phyloP scores from a whole-genome alignment of 148 eudicot species.

The Vaccinium myrtillus region DNA sequence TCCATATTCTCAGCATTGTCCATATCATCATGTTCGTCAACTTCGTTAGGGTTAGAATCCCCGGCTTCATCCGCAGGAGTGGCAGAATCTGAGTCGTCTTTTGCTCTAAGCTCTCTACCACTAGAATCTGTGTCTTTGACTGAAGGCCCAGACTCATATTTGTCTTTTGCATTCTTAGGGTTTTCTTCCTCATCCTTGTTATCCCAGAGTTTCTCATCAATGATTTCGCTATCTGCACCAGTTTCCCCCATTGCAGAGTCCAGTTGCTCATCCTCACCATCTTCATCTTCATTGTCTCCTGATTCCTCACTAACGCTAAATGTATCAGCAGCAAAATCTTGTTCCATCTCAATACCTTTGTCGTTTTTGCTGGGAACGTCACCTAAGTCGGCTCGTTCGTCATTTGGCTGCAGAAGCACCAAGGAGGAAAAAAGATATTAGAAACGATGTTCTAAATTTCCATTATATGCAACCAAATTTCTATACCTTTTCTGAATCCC shows the following conservation, averaged over 20 bases:
- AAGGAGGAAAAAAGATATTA: not conserved
- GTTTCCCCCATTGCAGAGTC: constrained; percentile 75
- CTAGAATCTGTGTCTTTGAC: constrained; percentile 53
- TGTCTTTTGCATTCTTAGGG: constrained; percentile 50
- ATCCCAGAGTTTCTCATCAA: constrained; percentile 73
- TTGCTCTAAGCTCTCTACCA: constrained; percentile 79
- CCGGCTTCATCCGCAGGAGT: constrained; percentile 37
- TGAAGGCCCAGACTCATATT: constrained; percentile 68
- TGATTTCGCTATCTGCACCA: constrained; percentile 56
- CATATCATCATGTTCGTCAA: constrained; percentile 36
- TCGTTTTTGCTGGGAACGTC: constrained; percentile 60
- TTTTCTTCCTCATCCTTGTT: constrained; percentile 66
- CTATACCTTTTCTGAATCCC: constrained; percentile 69
- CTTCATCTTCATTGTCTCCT: constrained; percentile 52
- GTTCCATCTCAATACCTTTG: constrained; percentile 83
- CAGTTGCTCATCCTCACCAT: constrained; percentile 51
- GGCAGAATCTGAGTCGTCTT: constrained; percentile 63
- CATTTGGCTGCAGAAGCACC: constrained; percentile 47
- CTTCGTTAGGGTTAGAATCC: constrained; percentile 44
- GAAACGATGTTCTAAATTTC: not conserved
- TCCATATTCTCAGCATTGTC: constrained; percentile 43
- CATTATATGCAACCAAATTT: not conserved
- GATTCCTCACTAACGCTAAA: constrained; percentile 83
- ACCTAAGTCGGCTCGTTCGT: constrained; percentile 49
- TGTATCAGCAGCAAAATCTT: constrained; percentile 63